A percentile compares a stretch with the other conserved stretches of the same genome.
phyloP scores from a whole-genome alignment of 345 rosid species.

The Ailanthus altissimus region DNA sequence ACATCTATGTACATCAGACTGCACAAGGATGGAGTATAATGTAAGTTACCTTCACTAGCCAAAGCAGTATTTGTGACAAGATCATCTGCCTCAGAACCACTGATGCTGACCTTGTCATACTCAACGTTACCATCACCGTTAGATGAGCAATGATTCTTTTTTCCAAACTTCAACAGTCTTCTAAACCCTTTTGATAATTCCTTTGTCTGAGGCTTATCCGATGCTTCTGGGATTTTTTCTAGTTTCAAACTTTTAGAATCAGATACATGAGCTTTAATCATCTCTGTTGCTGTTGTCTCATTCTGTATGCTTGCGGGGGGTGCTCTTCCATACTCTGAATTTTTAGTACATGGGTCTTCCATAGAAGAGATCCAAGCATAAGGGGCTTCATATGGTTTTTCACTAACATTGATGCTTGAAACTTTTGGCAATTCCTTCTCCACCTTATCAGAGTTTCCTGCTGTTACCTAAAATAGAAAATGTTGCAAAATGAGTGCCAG shows the following conservation, averaged over 20 bases:
- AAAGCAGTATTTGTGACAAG: constrained; percentile 30
- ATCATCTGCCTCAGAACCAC: constrained; percentile 41
- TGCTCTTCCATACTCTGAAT: constrained; percentile 58
- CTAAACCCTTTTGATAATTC: constrained; percentile 73
- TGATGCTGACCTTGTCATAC: constrained; percentile 29
- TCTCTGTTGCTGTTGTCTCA: constrained; percentile 34
- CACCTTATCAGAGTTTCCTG: constrained; percentile 34
- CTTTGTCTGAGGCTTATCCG: constrained; percentile 57
- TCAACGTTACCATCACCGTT: constrained; percentile 46
- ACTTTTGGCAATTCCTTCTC: constrained; percentile 45
- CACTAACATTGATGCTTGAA: constrained; percentile 37
- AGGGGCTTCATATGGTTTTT: constrained; percentile 69
- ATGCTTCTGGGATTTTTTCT: constrained; percentile 61
- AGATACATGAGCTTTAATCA: constrained; percentile 46
- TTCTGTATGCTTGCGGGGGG: constrained; percentile 43
- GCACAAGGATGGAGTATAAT: constrained; percentile 12
- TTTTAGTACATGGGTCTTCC: constrained; percentile 60
- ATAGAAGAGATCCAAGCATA: constrained; percentile 77
- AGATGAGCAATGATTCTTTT: constrained; percentile 59
- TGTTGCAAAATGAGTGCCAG: constrained; percentile 20
- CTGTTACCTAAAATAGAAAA: constrained; percentile 47
- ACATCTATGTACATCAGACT: constrained; percentile 1
- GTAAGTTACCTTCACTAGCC: constrained; percentile 51
- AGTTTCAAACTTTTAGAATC: constrained; percentile 41
- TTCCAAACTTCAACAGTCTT: constrained; percentile 72